Conservation (phyloP, 345 rosid genomes). For the Murraya paniculata region DNA sequence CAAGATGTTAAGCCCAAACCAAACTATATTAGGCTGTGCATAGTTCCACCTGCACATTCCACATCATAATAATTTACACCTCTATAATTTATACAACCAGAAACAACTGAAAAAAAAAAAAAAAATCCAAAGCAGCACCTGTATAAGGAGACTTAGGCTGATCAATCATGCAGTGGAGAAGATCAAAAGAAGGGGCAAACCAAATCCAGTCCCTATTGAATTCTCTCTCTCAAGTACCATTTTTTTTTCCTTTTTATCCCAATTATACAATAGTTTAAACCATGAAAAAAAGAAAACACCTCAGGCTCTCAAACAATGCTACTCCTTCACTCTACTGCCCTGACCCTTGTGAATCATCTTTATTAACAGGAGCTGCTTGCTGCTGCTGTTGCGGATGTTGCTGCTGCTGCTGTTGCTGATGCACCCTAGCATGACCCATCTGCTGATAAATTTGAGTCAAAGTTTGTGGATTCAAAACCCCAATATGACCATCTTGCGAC, state of each 20-base stretch:
- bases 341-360: conserved; percentile 92
- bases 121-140: conserved; percentile 35
- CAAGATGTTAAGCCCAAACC: conserved; percentile 46
- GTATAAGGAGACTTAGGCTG: conserved; percentile 34
- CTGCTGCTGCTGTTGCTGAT: conserved; percentile 46
- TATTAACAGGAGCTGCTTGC: conserved; percentile 45
- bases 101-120: background rate
- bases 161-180: conserved; percentile 29
- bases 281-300: conserved; percentile 34
- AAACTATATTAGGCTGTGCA: conserved; percentile 41
- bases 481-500: conserved; percentile 91
- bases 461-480: conserved; percentile 73
- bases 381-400: conserved; percentile 27
- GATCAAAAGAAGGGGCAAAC: conserved; percentile 35
- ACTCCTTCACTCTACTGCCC: conserved; percentile 45
- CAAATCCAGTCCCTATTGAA: conserved; percentile 43
- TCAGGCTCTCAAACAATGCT: conserved; percentile 34
- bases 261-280: conserved; percentile 50
- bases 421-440: conserved; percentile 67
- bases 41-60: conserved; percentile 68
- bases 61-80: conserved; percentile 23
- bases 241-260: conserved; percentile 26
- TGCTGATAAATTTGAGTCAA: conserved; percentile 88
- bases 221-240: conserved; percentile 35
- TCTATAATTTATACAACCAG: background rate